These are phyloP conservation scores for Cercospora sp. DNA, from an alignment of 2,329 filamentous ascomycete genomes.

Conservation along the genomic window DNA sequence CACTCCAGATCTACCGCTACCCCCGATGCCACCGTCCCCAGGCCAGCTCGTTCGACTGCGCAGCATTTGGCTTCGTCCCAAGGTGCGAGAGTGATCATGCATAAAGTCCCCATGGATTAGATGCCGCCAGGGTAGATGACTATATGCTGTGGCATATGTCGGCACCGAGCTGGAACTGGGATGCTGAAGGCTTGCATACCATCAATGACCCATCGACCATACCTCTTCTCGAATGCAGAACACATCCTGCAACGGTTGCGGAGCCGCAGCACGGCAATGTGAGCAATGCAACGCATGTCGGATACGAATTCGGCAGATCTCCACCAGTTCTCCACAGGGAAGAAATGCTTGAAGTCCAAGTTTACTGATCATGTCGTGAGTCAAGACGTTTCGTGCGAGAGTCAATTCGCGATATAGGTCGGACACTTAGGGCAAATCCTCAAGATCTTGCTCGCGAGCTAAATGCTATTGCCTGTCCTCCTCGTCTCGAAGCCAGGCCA, in stretches of 20 bases:
- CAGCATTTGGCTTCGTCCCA: neutral
- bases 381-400: neutral
- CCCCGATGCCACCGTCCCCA: neutral
- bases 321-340: neutral
- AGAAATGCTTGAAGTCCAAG: no score
- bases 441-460: neutral
- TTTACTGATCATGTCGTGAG: neutral
- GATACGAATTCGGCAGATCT: neutral
- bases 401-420: neutral
- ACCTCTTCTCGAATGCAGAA: neutral
- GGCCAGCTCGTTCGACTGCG: neutral
- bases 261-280: neutral
- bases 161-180: neutral
- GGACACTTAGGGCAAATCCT: neutral
- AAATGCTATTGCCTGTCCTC: neutral
- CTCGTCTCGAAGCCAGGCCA: neutral
- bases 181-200: neutral
- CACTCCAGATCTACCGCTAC: neutral
- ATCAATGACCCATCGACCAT: neutral
- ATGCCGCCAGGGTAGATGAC: neutral
- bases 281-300: neutral
- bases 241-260: neutral
- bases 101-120: neutral
- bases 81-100: neutral
- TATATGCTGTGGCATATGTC: neutral